A percentile compares a stretch with the other conserved stretches of the same genome.
Evolutionary conservation across 345 rosid species (phyloP).

Genomic region (Euclidium syriacum): DNA sequence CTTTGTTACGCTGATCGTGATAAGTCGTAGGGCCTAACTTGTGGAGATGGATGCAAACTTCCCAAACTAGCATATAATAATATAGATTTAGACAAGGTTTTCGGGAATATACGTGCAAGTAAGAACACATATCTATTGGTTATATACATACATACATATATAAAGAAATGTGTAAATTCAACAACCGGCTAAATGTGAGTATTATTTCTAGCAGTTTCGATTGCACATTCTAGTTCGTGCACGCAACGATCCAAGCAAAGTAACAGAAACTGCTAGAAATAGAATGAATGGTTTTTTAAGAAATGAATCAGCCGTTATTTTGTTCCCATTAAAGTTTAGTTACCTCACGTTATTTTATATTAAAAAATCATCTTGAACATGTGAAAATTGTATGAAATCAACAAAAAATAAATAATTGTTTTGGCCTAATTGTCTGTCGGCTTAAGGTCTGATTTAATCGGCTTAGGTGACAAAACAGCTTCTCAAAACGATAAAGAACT

Average conservation of each 20-base stretch:
- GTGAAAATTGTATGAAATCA: no score
- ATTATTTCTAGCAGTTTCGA: no score
- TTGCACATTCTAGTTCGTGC: constrained; percentile 29
- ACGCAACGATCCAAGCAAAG: constrained; percentile 10
- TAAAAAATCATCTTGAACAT: no score
- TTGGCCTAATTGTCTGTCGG: no score
- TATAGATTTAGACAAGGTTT: neutral
- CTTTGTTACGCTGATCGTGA: constrained; percentile 18
- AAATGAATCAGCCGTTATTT: no score
- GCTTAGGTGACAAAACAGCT: no score
- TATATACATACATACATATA: neutral
- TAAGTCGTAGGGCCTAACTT: constrained; percentile 6
- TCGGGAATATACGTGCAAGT: constrained; percentile 23
- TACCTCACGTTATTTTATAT: no score
- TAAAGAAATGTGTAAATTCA: neutral
- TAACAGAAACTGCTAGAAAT: neutral
- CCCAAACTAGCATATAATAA: constrained; percentile 8
- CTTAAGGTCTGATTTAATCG: no score
- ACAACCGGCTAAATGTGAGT: constrained; percentile 13
- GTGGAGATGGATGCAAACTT: constrained; percentile 4
- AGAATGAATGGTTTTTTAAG: neutral
- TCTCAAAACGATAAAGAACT: no score
- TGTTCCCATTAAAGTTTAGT: no score
- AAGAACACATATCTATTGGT: neutral
- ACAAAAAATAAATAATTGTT: no score